These are phyloP conservation scores for Aureobasidium leucospermi DNA, from an alignment of 2,329 filamentous ascomycete species.

Conservation along the genomic window DNA sequence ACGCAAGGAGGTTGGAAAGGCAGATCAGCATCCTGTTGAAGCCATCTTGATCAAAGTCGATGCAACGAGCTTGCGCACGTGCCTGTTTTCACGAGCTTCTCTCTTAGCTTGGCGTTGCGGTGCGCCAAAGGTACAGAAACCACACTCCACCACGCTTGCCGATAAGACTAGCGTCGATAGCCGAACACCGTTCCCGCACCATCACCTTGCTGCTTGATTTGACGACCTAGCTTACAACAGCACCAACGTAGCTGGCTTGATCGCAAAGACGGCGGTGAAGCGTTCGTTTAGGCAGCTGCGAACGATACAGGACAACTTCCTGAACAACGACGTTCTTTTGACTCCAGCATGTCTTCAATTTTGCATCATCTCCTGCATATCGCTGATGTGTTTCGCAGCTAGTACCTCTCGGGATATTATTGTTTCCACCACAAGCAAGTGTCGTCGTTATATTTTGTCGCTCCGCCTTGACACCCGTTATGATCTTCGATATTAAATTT, in stretches of 20 bases:
- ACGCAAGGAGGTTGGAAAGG: neutral
- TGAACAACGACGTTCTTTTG: no score
- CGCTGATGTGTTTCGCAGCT: no score
- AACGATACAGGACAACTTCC: no score
- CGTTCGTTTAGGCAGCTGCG: neutral
- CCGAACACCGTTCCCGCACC: neutral
- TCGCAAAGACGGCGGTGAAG: no score
- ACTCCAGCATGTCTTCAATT: no score
- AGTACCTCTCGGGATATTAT: no score
- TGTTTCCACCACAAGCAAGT: no score
- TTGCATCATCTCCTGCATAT: no score
- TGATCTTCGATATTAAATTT: neutral
- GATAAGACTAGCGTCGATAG: neutral
- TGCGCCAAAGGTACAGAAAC: neutral
- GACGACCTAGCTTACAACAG: neutral
- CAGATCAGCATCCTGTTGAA: neutral
- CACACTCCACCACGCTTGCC: neutral
- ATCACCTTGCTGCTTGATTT: neutral
- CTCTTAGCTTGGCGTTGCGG: neutral
- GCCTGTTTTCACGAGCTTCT: neutral
- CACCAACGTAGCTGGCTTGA: neutral
- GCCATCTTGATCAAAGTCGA: neutral
- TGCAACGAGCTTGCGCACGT: neutral
- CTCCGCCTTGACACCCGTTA: neutral
- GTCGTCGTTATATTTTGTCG: neutral